phyloP scores from a whole-genome alignment of 306 rosid genomes.

The Carpinus viminea region DNA sequence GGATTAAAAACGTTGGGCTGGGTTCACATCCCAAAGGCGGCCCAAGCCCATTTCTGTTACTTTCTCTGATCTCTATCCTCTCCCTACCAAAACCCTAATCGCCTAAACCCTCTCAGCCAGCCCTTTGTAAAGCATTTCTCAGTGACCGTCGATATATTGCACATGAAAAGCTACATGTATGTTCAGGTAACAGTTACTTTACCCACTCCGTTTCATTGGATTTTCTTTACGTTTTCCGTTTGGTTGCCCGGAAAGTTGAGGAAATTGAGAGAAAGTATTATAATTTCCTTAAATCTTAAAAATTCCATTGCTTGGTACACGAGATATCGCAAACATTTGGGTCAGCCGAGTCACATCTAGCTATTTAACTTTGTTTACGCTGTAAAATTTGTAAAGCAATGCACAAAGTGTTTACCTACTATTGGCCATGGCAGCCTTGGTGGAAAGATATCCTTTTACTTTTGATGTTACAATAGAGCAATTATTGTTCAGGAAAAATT shows the following conservation, averaged over 20 bases:
- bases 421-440: no score
- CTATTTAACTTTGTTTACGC: background rate
- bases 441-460: no score
- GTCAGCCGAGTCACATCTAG: background rate
- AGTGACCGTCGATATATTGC: background rate
- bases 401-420: no score
- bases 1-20: no score
- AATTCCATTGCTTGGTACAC: background rate
- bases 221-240: background rate
- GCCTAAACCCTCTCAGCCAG: background rate
- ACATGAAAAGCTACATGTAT: background rate
- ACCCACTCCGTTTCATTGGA: background rate
- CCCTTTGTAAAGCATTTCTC: background rate
- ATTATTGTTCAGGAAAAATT: background rate
- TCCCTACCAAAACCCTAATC: background rate
- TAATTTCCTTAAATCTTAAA: background rate
- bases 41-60: constrained; percentile 1
- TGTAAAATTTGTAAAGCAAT: background rate
- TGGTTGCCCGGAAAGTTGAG: background rate
- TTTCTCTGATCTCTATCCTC: background rate
- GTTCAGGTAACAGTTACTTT: constrained; percentile 3
- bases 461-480: no score
- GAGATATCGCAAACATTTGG: background rate
- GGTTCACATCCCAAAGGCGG: background rate
- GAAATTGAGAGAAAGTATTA: no score